Evolutionary conservation across 192 early-diverging fungal species (phyloP), one percentile per base, ranked within the genome.

Genomic region (Mortierella antarctica): DNA sequence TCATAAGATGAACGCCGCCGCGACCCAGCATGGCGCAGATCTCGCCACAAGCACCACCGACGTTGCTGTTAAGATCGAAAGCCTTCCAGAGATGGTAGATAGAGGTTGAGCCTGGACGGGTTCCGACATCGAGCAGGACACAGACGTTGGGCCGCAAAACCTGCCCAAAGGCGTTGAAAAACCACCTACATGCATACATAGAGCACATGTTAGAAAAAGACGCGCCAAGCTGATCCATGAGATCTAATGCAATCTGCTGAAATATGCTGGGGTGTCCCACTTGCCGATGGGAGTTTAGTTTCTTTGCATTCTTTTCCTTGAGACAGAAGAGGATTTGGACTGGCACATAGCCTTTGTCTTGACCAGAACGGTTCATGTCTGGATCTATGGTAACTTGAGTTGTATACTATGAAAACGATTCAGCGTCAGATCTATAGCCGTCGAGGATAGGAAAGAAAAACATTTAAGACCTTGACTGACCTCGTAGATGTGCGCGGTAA

Each of bases 201-300:
- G 17, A 51, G 50, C 17, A 51, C 1, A 4, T 51, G 13, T 17
- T 15, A 17, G 17, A 11, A 55, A 8, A 55, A 8, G 23, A 21
- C n/a, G 9, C 23, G n/a, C 8, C 1, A 8, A 55, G 18, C 3
- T 20, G 9, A 7, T 4, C 3, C 15, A n/a, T 55, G 17, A n/a
- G 54, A 55, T 9, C 1, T n/a, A 1, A 20, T 21, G 0, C 54
- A 55, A 20, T 55, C 23, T 11, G 2, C 17, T 51, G 54, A 12
- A 1, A 55, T 55, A 3, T 15, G 54, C 17, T 15, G 4, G 4
- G 17, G 11, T 55, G 17, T n/a, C 7, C 18, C 23, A 11, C 54
- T 55, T 21, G 42, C 57, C 88, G 79, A 76, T 90, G 89, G 23
- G 87, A 91, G 56, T 92, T 95, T 73, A 95, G 92, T 77, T 95